Base-by-base conservation (phyloP, 305 asterid species). In the Fraxinus ornus region DNA sequence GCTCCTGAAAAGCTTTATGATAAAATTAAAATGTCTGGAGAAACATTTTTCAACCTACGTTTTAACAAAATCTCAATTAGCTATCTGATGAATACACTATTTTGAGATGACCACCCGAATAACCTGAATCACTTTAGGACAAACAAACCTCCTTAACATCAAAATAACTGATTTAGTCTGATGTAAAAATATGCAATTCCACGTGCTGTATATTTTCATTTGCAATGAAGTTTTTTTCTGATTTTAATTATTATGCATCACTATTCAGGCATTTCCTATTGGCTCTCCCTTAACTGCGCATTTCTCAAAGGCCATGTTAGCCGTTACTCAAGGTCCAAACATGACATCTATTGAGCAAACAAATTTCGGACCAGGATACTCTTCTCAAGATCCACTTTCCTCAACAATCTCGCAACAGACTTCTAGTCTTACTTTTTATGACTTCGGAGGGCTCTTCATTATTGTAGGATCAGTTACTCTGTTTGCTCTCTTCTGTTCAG, bases 301-400 rank as follows among this genome's bases (percentile, higher is more conserved):
- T 77, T 92, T 92, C 84, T 92, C 94, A 3, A 90, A 81, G 89
- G 95, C 93, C n/a, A 90, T 92, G 52, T 77, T 90, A 75, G 79
- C 83, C 39, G 89, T 90, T 13, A 88, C 88, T 76, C 90, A 89
- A 84, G 78, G 83, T 10, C 55, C 84, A 15, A 80, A 82, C 79
- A 81, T 89, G 92, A 80, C 79, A 17, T 83, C 28, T 1, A 75
- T 88, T 35, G 89, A 90, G 62, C 80, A 77, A 52, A 83, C 4
- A 32, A 85, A 88, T 57, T 87, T 90, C 2, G 89, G 91, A 47
- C 86, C 89, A 2, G 84, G 87, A 78, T 89, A 90, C 81, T 84
- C 92, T 3, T 83, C 90, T 2, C 82, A 81, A 44, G 87, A 89
- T 70, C 92, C 89, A 30, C 85, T 86, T 80, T 85, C 88, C 32